Percentiles rank a stretch among this genome's conserved stretches.
Evolutionary conservation across 2,329 filamentous ascomycete species (phyloP).

Genomic region (Colletotrichum higginsianum): DNA sequence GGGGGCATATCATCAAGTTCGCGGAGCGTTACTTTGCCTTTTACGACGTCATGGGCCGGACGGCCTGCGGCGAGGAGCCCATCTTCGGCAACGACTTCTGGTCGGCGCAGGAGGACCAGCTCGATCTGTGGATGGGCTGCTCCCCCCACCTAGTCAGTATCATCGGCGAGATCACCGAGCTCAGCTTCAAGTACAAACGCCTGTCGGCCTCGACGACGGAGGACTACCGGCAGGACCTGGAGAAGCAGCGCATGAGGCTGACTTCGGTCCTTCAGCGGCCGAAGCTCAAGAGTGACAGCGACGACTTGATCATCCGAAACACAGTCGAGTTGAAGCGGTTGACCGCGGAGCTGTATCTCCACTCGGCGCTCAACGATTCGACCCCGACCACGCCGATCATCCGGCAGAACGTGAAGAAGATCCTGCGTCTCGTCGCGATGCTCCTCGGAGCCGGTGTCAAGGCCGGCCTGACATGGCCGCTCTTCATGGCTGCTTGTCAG

Average conservation of each 20-base stretch:
- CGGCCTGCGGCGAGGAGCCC: conserved; percentile 59
- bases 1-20: conserved; percentile 42
- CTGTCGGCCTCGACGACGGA: conserved; percentile 27
- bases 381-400: conserved; percentile 52
- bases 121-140: conserved; percentile 61
- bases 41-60: conserved; percentile 62
- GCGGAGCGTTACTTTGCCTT: conserved; percentile 62
- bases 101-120: conserved; percentile 52
- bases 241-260: conserved; percentile 31
- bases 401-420: conserved; percentile 48
- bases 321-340: conserved; percentile 59
- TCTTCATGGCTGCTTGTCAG: conserved; percentile 60
- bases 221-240: conserved; percentile 35
- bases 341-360: conserved; percentile 57
- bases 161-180: conserved; percentile 57
- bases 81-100: conserved; percentile 61
- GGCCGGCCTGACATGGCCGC: conserved; percentile 57
- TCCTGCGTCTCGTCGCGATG: conserved; percentile 52
- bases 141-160: conserved; percentile 59
- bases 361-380: conserved; percentile 58
- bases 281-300: conserved; percentile 40
- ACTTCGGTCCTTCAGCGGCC: conserved; percentile 22
- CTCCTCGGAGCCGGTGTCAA: conserved; percentile 51
- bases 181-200: conserved; percentile 53
- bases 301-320: conserved; percentile 51